phyloP scores from a whole-genome alignment of 345 rosid genomes.

The Hirschfeldia incana region DNA sequence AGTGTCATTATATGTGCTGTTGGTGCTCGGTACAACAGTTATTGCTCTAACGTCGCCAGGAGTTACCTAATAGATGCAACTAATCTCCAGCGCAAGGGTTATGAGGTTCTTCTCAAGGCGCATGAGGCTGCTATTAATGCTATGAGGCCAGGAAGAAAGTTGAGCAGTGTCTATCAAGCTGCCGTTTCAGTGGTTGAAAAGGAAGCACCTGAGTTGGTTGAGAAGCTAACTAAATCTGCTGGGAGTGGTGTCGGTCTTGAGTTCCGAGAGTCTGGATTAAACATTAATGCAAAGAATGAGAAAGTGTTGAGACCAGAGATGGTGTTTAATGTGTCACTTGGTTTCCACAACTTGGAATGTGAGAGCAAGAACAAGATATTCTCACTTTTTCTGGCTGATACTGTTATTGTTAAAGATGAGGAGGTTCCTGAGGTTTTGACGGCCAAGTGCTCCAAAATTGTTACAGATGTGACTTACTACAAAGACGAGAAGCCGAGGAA shows the following conservation, averaged over 20 bases:
- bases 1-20: constrained; percentile 84
- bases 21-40: constrained; percentile 84
- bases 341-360: constrained; percentile 81
- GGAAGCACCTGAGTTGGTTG: constrained; percentile 72
- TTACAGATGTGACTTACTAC: constrained; percentile 83
- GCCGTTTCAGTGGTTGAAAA: constrained; percentile 77
- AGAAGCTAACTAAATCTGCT: constrained; percentile 82
- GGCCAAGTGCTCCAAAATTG: constrained; percentile 62
- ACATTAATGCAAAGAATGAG: constrained; percentile 77
- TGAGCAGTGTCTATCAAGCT: constrained; percentile 70
- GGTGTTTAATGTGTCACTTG: constrained; percentile 85
- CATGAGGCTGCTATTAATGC: constrained; percentile 84
- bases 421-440: constrained; percentile 56
- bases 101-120: constrained; percentile 82
- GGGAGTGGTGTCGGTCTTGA: constrained; percentile 97
- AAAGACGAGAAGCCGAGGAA: constrained; percentile 54
- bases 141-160: constrained; percentile 67
- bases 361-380: constrained; percentile 60
- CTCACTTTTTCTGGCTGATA: constrained; percentile 82
- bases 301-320: constrained; percentile 55
- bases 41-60: constrained; percentile 90
- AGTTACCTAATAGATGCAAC: constrained; percentile 80
- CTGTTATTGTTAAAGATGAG: constrained; percentile 72
- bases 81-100: constrained; percentile 78
- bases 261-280: constrained; percentile 88